Percentiles rank a stretch among this genome's conserved stretches.
Conservation (phyloP, 495 filamentous ascomycete genomes). For the Hyaloscypha bicolor region DNA sequence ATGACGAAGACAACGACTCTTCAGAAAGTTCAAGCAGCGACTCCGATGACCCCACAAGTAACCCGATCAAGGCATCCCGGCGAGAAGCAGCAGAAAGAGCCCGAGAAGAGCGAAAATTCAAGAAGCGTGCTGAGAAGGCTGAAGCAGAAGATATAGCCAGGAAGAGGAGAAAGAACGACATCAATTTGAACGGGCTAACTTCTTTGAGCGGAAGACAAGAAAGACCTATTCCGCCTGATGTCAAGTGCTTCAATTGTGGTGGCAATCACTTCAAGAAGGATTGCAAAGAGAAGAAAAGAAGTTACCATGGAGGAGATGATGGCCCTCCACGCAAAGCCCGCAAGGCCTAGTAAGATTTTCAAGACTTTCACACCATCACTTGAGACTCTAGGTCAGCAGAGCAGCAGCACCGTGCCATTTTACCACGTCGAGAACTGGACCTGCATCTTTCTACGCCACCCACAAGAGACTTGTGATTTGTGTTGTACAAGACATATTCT, state of each 20-base stretch:
- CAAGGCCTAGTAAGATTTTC: constrained; percentile 11
- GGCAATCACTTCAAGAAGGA: constrained; percentile 43
- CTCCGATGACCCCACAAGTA: constrained; percentile 39
- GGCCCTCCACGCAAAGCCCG: constrained; percentile 17
- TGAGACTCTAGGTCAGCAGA: neutral
- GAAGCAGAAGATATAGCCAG: constrained; percentile 50
- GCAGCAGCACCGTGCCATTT: neutral
- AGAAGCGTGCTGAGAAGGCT: constrained; percentile 38
- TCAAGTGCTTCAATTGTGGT: constrained; percentile 44
- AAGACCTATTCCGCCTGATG: constrained; percentile 10
- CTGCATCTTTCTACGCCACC: neutral
- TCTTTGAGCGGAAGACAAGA: constrained; percentile 46
- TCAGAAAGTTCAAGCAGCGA: constrained; percentile 36
- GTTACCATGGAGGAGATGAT: constrained; percentile 23
- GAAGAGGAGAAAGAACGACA: constrained; percentile 56
- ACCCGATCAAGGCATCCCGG: constrained; percentile 34
- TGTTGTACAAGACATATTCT: neutral
- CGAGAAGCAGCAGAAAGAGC: constrained; percentile 30
- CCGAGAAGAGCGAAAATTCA: constrained; percentile 33
- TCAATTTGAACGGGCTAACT: constrained; percentile 56
- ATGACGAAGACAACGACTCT: constrained; percentile 21
- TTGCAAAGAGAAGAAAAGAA: constrained; percentile 33
- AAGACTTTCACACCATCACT: neutral
- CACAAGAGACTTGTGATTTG: neutral
- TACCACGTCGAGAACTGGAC: neutral